Conservation (phyloP, 2,329 filamentous ascomycete species). For the Alternaria dauci region DNA sequence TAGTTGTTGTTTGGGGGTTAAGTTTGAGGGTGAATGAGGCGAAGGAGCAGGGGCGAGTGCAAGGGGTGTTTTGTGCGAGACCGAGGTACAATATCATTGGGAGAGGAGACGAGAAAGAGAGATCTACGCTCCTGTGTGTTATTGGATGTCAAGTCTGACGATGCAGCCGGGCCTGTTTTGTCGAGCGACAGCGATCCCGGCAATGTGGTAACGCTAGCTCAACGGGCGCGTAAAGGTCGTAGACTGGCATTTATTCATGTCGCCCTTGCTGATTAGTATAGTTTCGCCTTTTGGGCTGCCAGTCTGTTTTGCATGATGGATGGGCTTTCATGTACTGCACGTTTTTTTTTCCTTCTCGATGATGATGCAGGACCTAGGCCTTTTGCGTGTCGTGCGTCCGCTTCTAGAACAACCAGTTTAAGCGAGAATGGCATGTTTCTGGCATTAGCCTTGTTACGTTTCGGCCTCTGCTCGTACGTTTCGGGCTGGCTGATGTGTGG, state of each 20-base stretch:
- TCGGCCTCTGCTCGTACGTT: neutral
- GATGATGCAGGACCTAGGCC: neutral
- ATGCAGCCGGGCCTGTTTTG: neutral
- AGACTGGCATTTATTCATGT: neutral
- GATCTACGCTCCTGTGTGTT: neutral
- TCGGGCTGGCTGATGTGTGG: neutral
- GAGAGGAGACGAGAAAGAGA: neutral
- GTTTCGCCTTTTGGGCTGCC: neutral
- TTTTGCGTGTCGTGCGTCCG: neutral
- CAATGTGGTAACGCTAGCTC: constrained; percentile 4
- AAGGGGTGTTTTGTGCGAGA: neutral
- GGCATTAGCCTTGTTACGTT: neutral
- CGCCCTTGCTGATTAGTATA: neutral
- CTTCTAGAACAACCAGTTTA: constrained; percentile 6
- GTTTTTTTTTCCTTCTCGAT: neutral
- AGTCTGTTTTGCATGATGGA: constrained; percentile 1
- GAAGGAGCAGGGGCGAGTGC: constrained; percentile 3
- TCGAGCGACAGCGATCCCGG: neutral
- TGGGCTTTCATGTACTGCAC: constrained; percentile 1
- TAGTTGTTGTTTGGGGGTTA: neutral
- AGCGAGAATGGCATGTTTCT: constrained; percentile 5
- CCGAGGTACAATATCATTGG: constrained; percentile 1
- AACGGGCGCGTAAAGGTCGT: constrained; percentile 4
- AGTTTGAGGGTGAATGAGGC: constrained; percentile 3
- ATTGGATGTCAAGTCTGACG: neutral